phyloP scores from a whole-genome alignment of 129 eudicot species.

The Lactuca saligna region DNA sequence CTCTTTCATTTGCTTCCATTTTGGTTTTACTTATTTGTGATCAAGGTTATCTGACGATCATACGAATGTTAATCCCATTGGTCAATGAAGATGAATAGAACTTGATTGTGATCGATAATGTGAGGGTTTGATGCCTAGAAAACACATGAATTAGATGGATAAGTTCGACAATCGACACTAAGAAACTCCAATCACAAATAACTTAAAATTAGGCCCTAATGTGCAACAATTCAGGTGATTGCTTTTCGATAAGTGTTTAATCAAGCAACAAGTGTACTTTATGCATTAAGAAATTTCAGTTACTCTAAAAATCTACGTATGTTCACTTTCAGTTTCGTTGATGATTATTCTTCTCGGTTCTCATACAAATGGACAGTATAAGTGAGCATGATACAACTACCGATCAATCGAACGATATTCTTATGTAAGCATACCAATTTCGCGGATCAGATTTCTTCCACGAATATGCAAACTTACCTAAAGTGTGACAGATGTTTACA shows the following conservation, averaged over 20 bases:
- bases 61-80: not conserved
- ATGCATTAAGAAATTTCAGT: not conserved
- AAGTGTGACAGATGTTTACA: not conserved
- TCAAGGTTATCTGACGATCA: not conserved
- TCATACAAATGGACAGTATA: not conserved
- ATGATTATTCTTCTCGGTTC: not conserved
- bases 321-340: not conserved
- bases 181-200: not conserved
- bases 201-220: no score
- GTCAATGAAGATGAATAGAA: not conserved
- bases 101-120: not conserved
- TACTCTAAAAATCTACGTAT: not conserved
- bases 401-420: not conserved
- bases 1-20: conserved; percentile 35
- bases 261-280: not conserved
- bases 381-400: not conserved
- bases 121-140: not conserved
- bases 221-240: not conserved
- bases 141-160: not conserved
- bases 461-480: not conserved
- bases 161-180: not conserved
- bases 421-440: no score
- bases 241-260: no score
- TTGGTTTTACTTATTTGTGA: not conserved
- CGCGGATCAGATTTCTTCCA: not conserved